Base-by-base conservation (phyloP, 148 eudicot species). In the Suaeda aralocaspica region DNA sequence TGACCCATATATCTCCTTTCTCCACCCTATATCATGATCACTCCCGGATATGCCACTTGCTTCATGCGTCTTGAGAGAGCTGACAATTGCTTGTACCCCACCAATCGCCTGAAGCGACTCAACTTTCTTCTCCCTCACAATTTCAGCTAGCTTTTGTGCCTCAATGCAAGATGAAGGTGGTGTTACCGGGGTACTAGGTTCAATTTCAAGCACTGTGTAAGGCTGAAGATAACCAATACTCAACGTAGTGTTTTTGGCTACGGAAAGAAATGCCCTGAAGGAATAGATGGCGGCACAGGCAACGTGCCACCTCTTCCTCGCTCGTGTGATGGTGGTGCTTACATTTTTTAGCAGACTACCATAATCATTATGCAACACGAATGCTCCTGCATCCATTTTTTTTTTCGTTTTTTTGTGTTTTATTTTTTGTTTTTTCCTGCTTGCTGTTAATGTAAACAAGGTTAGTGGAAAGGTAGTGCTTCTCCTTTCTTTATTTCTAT, bases 1-100 rank as follows among this genome's bases (percentile, higher is more conserved):
- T 11, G 90, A 73, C 13, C 97, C 97, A 49, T 76, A 92, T 64
- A 6, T 73, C 10, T 59, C 67, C 16, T 57, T 75, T 50, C 96
- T 69, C 69, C 59, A 46, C 12, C 42, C 78, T 24, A 87, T 31
- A 61, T 87, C 81, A 3, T 63, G 42, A 7, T 79, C 80, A 18
- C 70, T 72, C 1, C 80, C 89, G 5, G 45, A 44, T 25, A 89
- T 86, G 44, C 95, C 97, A 5, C 68, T 72, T 26, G 83, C 78
- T 11, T 71, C 63, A 46, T 85, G 68, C 11, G 87, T 82, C 44
- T 78, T 36, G 4, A 92, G 85, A 45, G 85, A 75, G 2, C 74
- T 74, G 1, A 75, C 81, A 45, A 87, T 66, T 49, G 86, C 80
- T 21, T 60, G 56, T 6, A 84, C 75, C 6, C 90, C 89, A 0